Percentiles rank a stretch among this genome's conserved stretches.
Evolutionary conservation across 352 stramenopile genomes (phyloP).

Genomic region (Thalassiosira livingstoniorum): DNA sequence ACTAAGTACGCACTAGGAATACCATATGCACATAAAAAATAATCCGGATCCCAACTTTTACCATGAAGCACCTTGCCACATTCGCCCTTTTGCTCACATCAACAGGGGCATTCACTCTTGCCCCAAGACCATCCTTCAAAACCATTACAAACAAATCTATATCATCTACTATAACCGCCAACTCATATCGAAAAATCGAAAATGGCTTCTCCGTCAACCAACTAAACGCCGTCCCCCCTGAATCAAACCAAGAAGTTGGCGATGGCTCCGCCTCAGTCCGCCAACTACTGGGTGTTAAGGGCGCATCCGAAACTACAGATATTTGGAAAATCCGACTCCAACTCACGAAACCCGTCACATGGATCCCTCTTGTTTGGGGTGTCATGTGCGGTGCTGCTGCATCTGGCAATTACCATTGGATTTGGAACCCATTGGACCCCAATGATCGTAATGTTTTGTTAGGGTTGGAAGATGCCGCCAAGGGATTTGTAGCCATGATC

Average conservation of each 20-base stretch:
- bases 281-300: conserved; percentile 82
- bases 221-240: conserved; percentile 39
- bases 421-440: conserved; percentile 88
- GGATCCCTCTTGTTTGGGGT: conserved; percentile 87
- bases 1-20: too few relatives aligned
- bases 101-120: conserved; percentile 47
- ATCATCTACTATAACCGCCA: too few relatives aligned
- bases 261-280: conserved; percentile 74
- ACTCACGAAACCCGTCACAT: conserved; percentile 86
- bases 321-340: conserved; percentile 87
- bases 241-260: conserved; percentile 71
- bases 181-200: too few relatives aligned
- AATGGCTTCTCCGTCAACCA: conserved; percentile 22
- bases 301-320: conserved; percentile 66
- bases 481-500: conserved; percentile 87
- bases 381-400: conserved; percentile 89
- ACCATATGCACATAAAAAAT: neutral
- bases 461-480: conserved; percentile 82
- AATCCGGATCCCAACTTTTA: too few relatives aligned
- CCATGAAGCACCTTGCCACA: conserved; percentile 44
- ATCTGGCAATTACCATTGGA: conserved; percentile 90
- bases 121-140: conserved; percentile 36
- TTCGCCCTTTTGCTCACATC: conserved; percentile 38
- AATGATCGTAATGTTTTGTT: conserved; percentile 82
- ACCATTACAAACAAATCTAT: conserved; percentile 12